Base-by-base conservation (phyloP, 1,284 basidiomycete species). In the Austropuccinia psidii region DNA sequence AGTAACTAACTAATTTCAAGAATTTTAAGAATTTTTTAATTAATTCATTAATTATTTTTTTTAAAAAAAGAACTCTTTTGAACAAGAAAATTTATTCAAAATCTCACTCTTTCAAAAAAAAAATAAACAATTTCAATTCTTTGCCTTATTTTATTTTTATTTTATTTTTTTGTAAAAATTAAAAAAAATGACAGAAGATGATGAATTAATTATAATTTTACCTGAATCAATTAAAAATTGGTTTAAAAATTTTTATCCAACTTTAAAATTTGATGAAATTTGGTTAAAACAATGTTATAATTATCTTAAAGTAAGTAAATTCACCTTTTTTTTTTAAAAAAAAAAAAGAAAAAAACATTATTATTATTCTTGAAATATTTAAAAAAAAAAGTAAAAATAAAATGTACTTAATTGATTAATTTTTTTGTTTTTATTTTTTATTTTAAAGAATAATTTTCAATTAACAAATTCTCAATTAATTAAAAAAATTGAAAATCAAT, bases 401-500 rank as follows among this genome's bases (percentile, higher is more conserved):
- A 35, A 57, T 57, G 41, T 45, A n/a, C 41, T 45, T 11, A 45
- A 45, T 11, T 11, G n/a, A 11, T 9, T 9, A 45, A 9, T 45
- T 19, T n/a, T n/a, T n/a, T n/a, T n/a, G n/a, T n/a, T n/a, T n/a
- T n/a, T n/a, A n/a, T n/a, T n/a, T n/a, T n/a, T n/a, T n/a, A n/a
- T n/a, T 13, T 43, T 70, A 2, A 67, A 76, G 27, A 67, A 67
- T 19, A n/a, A 43, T 41, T 68, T 73, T 1, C 24, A 49, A 0
- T 41, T 72, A 17, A 74, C 61, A 0, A 61, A 61, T 15, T 37
- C 60, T 1, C 72, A 70, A 7, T 58, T 78, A 41, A 78, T 76
- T 73, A 77, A 78, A 50, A 57, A 67, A 7, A 74, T 78, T 41
- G 76, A 78, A 47, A 64, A 60, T 19, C 77, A 78, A 67, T 74